These are phyloP conservation scores for Verticillium nonalfalfae DNA, from an alignment of 2,329 filamentous ascomycete species.

Conservation along the genomic window DNA sequence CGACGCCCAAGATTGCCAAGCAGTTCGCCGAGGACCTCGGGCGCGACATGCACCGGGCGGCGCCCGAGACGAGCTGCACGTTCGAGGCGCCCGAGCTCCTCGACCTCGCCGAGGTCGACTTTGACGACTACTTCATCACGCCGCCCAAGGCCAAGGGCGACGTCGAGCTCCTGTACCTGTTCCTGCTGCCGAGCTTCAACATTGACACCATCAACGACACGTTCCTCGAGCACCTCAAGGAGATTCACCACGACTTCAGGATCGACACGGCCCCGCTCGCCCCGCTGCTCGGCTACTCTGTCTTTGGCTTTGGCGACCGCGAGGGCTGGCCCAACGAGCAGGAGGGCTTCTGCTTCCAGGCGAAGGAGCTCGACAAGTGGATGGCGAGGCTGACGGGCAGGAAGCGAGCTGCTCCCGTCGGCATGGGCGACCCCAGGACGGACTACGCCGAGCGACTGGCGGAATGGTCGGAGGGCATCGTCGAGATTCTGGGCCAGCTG, in stretches of 20 bases:
- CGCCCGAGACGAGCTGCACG: slow-evolving; percentile 22
- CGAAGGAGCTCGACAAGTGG: slow-evolving; percentile 87
- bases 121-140: slow-evolving; percentile 85
- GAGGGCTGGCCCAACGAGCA: slow-evolving; percentile 89
- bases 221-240: slow-evolving; percentile 78
- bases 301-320: slow-evolving; percentile 88
- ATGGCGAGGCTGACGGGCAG: slow-evolving; percentile 88
- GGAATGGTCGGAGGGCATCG: slow-evolving; percentile 74
- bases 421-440: slow-evolving; percentile 79
- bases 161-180: slow-evolving; percentile 71
- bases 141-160: slow-evolving; percentile 55
- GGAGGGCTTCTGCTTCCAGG: slow-evolving; percentile 90
- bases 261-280: slow-evolving; percentile 85
- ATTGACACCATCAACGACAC: slow-evolving; percentile 88
- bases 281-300: slow-evolving; percentile 74
- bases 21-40: slow-evolving; percentile 53
- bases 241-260: slow-evolving; percentile 94
- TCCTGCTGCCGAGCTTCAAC: slow-evolving; percentile 87
- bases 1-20: slow-evolving; percentile 68
- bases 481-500: slow-evolving; percentile 62
- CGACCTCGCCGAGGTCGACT: slow-evolving; percentile 81
- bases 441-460: slow-evolving; percentile 60
- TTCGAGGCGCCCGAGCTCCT: slow-evolving; percentile 57
- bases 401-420: slow-evolving; percentile 83
- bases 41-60: slow-evolving; percentile 42